Percentiles rank a stretch among this genome's conserved stretches.
phyloP scores from a whole-genome alignment of 2,329 filamentous ascomycete species.

The Tolypocladium endophyticum region DNA sequence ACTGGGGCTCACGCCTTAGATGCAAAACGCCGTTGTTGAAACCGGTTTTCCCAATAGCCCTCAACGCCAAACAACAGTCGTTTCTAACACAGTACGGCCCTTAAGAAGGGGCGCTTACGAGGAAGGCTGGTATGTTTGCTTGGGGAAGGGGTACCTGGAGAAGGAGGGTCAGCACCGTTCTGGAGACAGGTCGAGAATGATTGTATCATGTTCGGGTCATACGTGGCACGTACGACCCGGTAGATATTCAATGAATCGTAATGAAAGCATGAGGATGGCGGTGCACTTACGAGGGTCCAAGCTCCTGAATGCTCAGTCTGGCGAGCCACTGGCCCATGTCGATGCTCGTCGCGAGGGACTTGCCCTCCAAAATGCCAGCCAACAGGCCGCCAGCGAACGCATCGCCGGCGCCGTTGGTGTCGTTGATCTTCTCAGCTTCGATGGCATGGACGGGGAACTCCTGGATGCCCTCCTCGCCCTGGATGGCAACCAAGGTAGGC shows the following conservation, averaged over 20 bases:
- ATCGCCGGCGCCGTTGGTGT: slow-evolving; percentile 95
- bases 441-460: slow-evolving; percentile 77
- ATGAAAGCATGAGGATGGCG: not conserved
- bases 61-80: slow-evolving; percentile 30
- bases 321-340: slow-evolving; percentile 97
- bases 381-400: slow-evolving; percentile 93
- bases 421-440: slow-evolving; percentile 67
- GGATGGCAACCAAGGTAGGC: slow-evolving; percentile 74
- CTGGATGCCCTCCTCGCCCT: slow-evolving; percentile 59
- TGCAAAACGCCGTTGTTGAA: slow-evolving; percentile 44
- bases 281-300: slow-evolving; percentile 80
- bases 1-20: slow-evolving; percentile 16
- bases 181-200: not conserved
- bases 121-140: slow-evolving; percentile 58
- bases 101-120: slow-evolving; percentile 17
- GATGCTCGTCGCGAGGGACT: slow-evolving; percentile 65
- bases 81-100: slow-evolving; percentile 5
- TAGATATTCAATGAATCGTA: slow-evolving; percentile 1
- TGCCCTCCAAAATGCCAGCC: slow-evolving; percentile 79
- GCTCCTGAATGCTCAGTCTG: slow-evolving; percentile 83
- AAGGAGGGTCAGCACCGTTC: slow-evolving; percentile 2
- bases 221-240: not conserved
- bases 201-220: not conserved
- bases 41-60: slow-evolving; percentile 31
- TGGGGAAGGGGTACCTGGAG: slow-evolving; percentile 67